Evolutionary conservation across 495 filamentous ascomycete species (phyloP), one percentile per base, ranked within the genome.

Genomic region (Margaritispora aquatica): DNA sequence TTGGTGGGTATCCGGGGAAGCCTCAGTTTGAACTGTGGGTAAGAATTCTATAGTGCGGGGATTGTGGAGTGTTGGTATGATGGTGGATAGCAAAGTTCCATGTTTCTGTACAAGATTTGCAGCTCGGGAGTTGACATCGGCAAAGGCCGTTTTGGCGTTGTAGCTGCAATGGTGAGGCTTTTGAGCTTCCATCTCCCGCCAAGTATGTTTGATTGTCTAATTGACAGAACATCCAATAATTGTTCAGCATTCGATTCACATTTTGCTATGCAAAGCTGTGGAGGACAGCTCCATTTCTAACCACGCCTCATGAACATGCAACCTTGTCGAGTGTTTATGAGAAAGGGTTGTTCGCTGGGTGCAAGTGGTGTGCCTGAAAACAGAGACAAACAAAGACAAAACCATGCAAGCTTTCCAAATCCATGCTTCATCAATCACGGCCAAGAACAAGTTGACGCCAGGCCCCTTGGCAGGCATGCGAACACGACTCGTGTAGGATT

Each of bases 1-100:
- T n/a, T n/a, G 47, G 47, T 50, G 47, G 47, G 17, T 4, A 50
- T 50, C 47, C 24, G 47, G 47, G 47, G 47, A 50, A 50, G 47
- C 29, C 29, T 5, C 13, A 5, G 29, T 5, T 34, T 34, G 29
- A 23, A 50, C 21, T 8, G 44, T 48, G 21, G 15, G n/a, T n/a
- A n/a, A n/a, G n/a, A n/a, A n/a, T n/a, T n/a, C n/a, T n/a, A n/a
- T n/a, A n/a, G n/a, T n/a, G 44, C 8, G 4, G 44, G 44, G 21
- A 22, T 47, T 7, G 44, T 5, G 21, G 4, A 9, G 8, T n/a
- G 47, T 50, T 50, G 26, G 47, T 26, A 10, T 23, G 23, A 50
- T 50, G 47, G 20, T 19, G 47, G 47, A 22, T 5, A 50, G 7
- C n/a, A n/a, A n/a, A n/a, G n/a, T n/a, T 22, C 44, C 44, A n/a